Base-by-base conservation (phyloP, 306 rosid genomes). In the Corylus americana region DNA sequence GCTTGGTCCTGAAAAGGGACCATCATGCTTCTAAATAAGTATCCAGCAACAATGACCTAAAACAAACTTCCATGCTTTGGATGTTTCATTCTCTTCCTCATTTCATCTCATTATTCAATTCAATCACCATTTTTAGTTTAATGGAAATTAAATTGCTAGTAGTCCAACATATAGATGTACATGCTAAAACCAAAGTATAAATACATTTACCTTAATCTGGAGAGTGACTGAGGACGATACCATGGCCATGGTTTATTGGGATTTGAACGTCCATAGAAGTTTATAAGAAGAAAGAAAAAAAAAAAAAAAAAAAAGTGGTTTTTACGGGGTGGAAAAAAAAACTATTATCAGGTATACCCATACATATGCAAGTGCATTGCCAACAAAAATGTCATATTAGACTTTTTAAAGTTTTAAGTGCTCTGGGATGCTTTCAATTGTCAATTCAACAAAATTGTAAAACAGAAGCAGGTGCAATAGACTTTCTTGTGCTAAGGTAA, bases 161-260 rank as follows among this genome's bases (percentile, higher is more conserved):
- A 71, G 47, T 31, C 55, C 50, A 77, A 82, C 80, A 77, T 20
- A 66, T 9, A 76, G 11, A 47, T 45, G 4, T 9, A 11, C 69
- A 39, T 51, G 51, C 54, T 44, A n/a, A 42, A 42, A 22, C 14
- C 12, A 11, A 45, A 59, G 55, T 72, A 22, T 48, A 71, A 17
- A 79, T 44, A 50, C 49, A 45, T 79, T 51, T 53, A 68, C 75
- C 73, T 67, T 71, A 37, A 79, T 71, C 77, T 29, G 73, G 29
- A 79, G 49, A 70, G 71, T 71, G 54, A 50, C 10, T 51, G 68
- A 74, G 74, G 55, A 75, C n/a, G 55, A 42, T 27, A 73, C 29
- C 68, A 71, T 45, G 29, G 66, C 51, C 75, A 55, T 5, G 18
- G 22, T 73, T 73, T 74, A 54, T 50, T 45, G 61, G 12, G 20